These are phyloP conservation scores for Austroboletus rostrupii DNA, from an alignment of 1,284 basidiomycete genomes.

Conservation along the genomic window DNA sequence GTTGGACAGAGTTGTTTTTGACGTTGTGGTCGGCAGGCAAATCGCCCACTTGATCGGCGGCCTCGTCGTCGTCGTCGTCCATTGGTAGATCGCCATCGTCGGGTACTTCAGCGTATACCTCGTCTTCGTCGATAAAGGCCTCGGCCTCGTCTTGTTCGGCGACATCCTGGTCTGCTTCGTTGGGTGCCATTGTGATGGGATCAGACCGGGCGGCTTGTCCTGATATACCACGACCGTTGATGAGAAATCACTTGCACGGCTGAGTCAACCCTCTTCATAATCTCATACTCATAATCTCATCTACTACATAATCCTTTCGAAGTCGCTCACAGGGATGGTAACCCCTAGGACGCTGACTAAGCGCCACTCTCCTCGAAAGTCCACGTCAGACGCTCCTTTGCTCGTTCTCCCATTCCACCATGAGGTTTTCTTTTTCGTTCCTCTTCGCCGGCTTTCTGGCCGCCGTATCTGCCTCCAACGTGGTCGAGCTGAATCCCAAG, in stretches of 20 bases:
- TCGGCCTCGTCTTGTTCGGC: constrained; percentile 42
- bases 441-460: constrained; percentile 55
- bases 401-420: constrained; percentile 35
- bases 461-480: constrained; percentile 70
- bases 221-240: constrained; percentile 2
- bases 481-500: constrained; percentile 69
- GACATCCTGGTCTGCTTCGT: constrained; percentile 20
- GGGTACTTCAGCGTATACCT: constrained; percentile 59
- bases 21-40: constrained; percentile 31
- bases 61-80: constrained; percentile 71
- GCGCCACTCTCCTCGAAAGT: constrained; percentile 9
- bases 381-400: constrained; percentile 26
- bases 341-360: constrained; percentile 33
- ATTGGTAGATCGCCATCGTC: constrained; percentile 72
- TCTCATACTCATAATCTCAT: no score
- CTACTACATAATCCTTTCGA: no score
- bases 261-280: no score
- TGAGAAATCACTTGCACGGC: constrained; percentile 25
- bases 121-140: constrained; percentile 57
- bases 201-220: no score
- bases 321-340: no score
- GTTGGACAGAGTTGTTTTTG: constrained; percentile 65
- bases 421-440: constrained; percentile 60
- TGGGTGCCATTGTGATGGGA: constrained; percentile 12
- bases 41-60: constrained; percentile 39